Percentiles rank a stretch among this genome's conserved stretches.
These are phyloP conservation scores for Hyparrhenia diplandra DNA, from an alignment of 176 grass and related monocot species.

Conservation along the genomic window DNA sequence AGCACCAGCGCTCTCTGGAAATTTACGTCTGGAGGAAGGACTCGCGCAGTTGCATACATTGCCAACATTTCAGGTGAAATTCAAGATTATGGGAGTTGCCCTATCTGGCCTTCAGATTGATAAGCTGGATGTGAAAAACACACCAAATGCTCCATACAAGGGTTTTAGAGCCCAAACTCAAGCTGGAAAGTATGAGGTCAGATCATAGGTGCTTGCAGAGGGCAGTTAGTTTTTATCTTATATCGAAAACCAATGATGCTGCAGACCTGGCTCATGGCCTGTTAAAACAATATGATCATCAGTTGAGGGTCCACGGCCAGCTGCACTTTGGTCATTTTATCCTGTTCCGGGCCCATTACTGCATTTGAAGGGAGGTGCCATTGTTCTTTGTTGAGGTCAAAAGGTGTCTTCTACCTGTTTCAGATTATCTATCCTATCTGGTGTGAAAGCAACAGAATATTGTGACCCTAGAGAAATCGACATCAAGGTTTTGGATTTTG, in stretches of 20 bases:
- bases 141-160: constrained; percentile 70
- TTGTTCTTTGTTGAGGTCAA: neutral
- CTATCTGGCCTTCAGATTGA: constrained; percentile 90
- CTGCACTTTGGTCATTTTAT: neutral
- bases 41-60: constrained; percentile 59
- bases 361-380: neutral
- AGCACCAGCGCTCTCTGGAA: constrained; percentile 73
- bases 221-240: neutral
- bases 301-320: neutral
- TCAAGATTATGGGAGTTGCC: constrained; percentile 86
- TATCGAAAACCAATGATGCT: neutral
- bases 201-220: constrained; percentile 43
- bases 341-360: neutral
- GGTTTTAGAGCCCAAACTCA: constrained; percentile 87
- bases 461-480: too few species aligned
- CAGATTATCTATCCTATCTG: neutral
- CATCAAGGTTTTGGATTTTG: neutral
- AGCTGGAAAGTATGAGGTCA: constrained; percentile 84
- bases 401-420: neutral
- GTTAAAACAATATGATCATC: neutral
- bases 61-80: constrained; percentile 77
- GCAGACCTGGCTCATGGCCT: neutral
- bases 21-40: constrained; percentile 68
- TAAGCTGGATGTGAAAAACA: constrained; percentile 77
- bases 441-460: neutral